Evolutionary conservation across 148 eudicot species (phyloP).

Genomic region (Fallopia convolvulus): DNA sequence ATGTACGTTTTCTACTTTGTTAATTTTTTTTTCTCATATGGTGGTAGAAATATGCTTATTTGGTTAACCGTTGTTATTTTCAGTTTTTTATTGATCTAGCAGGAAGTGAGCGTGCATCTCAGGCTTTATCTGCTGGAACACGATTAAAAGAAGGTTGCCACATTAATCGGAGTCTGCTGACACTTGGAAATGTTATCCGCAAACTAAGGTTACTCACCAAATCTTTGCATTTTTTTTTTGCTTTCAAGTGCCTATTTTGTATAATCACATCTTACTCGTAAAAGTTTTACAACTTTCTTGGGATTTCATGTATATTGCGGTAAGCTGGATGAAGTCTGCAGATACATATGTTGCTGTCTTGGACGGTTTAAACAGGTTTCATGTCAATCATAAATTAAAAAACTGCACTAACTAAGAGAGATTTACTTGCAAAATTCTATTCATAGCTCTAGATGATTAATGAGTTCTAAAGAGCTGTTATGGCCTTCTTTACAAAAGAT

Average conservation of each 20-base stretch:
- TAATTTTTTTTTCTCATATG: not conserved
- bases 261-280: not conserved
- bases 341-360: not conserved
- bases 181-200: slow-evolving; percentile 90
- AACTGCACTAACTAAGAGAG: not conserved
- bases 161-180: slow-evolving; percentile 83
- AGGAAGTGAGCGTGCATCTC: slow-evolving; percentile 98
- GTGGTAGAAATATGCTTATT: not conserved
- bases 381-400: not conserved
- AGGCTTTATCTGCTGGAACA: slow-evolving; percentile 81
- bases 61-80: slow-evolving; percentile 14
- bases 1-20: not conserved
- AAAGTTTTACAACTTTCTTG: not conserved
- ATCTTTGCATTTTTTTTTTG: slow-evolving; percentile 6
- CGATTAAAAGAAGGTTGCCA: slow-evolving; percentile 95
- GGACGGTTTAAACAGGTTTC: not conserved
- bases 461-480: not conserved
- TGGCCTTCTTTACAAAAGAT: not conserved
- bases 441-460: not conserved
- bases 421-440: not conserved
- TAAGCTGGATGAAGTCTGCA: not conserved
- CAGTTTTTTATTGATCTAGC: slow-evolving; percentile 97
- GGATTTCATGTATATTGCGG: not conserved
- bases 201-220: slow-evolving; percentile 58
- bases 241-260: not conserved